Percentiles rank a stretch among this genome's conserved stretches.
phyloP scores from a whole-genome alignment of 495 filamentous ascomycete species.

The Hypoxylon fuscum region DNA sequence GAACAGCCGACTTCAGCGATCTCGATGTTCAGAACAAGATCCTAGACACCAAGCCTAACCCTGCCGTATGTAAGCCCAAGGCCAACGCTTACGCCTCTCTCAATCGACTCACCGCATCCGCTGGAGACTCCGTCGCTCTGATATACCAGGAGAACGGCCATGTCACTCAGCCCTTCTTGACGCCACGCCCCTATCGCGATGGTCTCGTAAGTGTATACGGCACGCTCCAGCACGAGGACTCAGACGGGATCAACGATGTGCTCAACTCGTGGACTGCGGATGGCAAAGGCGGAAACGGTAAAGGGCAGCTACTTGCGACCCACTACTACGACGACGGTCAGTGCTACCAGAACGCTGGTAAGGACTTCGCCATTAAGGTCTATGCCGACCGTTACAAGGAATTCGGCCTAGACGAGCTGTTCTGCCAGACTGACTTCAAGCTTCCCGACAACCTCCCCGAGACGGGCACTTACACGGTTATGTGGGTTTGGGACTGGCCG shows the following conservation, averaged over 20 bases:
- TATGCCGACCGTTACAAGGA: constrained; percentile 59
- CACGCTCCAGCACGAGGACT: constrained; percentile 63
- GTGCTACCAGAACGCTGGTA: constrained; percentile 75
- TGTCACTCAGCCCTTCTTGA: constrained; percentile 70
- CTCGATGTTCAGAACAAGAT: constrained; percentile 48
- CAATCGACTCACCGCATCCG: constrained; percentile 69
- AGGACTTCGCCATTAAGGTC: constrained; percentile 51
- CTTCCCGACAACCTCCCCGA: constrained; percentile 65
- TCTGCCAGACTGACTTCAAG: constrained; percentile 80
- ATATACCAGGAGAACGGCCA: constrained; percentile 89
- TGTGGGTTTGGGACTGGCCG: constrained; percentile 96
- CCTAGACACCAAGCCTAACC: constrained; percentile 51
- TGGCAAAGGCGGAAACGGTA: constrained; percentile 78
- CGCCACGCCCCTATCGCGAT: constrained; percentile 70
- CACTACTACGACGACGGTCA: constrained; percentile 84
- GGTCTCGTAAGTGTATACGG: constrained; percentile 86
- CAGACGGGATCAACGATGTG: constrained; percentile 72
- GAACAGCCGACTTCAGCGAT: constrained; percentile 63
- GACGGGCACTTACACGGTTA: constrained; percentile 72
- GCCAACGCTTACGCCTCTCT: constrained; percentile 63
- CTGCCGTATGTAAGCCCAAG: constrained; percentile 55
- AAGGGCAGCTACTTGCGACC: constrained; percentile 75
- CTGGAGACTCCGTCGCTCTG: constrained; percentile 76
- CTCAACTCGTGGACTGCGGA: constrained; percentile 77
- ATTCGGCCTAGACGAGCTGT: constrained; percentile 63